Base-by-base conservation (phyloP, 176 grass and related monocot species). In the Secale cereale region DNA sequence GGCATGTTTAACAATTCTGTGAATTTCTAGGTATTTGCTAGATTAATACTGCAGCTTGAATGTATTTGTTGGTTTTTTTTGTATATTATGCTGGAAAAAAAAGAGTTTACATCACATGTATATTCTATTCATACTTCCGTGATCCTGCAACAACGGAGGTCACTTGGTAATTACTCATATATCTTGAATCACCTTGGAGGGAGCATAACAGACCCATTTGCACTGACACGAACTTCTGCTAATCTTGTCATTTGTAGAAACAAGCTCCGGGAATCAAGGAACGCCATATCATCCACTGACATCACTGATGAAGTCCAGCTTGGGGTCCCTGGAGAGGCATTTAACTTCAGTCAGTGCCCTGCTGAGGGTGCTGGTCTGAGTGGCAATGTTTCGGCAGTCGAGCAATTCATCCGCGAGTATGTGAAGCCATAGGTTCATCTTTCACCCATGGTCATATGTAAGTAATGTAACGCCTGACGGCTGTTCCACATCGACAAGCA, bases 241-340 rank as follows among this genome's bases (percentile, higher is more conserved):
- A 35, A 29, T 74, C 36, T 82, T 62, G 12, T 32, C 39, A 29
- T 59, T 71, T 88, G 63, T 77, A 95, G 95, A 19, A 94, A 98
- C 93, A 95, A 98, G 43, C 88, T 98, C 27, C 89, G 89, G 28
- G 77, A 86, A 81, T 98, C 93, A n/a, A 98, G 93, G 85, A 98
- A 90, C 32, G 89, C 87, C 27, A 84, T 98, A 65, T 95, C 93
- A 66, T 88, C 85, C 73, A 91, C 95, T 85, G 93, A 98, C 78
- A 86, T 95, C n/a, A 82, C 85, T 20, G 82, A 88, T 35, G 93
- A 98, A 71, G 79, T 91, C 56, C 83, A 89, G 37, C 82, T 98
- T 48, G 95, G 95, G 32, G 82, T 91, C 59, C 87, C 81, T 80
- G 93, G 93, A 54, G 83, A 88, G 83, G 60, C 83, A 23, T 98